A percentile compares a stretch with the other conserved stretches of the same genome.
Conservation (phyloP, 139 green algal genomes). For the Ostreobium quekettii region DNA sequence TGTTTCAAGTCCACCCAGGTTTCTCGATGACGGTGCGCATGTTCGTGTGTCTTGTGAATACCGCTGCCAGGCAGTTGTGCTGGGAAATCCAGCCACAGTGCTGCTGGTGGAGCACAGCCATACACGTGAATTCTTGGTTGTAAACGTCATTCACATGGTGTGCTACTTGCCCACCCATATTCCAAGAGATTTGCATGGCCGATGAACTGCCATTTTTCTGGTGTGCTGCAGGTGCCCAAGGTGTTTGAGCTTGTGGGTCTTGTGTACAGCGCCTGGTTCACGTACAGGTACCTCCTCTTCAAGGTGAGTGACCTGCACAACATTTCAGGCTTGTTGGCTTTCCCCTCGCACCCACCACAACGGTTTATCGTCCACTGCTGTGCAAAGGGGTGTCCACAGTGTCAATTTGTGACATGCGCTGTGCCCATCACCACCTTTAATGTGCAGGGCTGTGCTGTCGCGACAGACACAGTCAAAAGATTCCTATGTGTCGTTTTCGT, state of each 20-base stretch:
- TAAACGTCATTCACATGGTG: too few species aligned
- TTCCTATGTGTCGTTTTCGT: neutral
- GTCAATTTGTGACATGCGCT: neutral
- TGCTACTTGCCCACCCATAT: too few species aligned
- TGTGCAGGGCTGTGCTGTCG: neutral
- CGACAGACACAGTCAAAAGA: neutral
- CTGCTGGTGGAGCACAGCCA: too few species aligned
- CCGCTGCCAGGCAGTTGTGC: too few species aligned
- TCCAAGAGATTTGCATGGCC: too few species aligned
- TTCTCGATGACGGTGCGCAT: too few species aligned
- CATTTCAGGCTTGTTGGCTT: conserved; percentile 4
- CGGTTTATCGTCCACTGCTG: neutral
- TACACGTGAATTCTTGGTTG: too few species aligned
- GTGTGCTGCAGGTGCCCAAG: conserved; percentile 84
- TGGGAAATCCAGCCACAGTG: too few species aligned
- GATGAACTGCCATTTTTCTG: conserved; percentile 5
- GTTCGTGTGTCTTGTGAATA: too few species aligned
- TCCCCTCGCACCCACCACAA: too few species aligned
- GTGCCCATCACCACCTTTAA: neutral
- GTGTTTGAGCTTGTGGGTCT: conserved; percentile 95
- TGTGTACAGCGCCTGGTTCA: conserved; percentile 94
- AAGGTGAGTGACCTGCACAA: conserved; percentile 50
- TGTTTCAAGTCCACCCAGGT: too few species aligned
- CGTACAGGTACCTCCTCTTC: conserved; percentile 98
- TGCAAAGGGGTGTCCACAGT: neutral